Evolutionary conservation across 2,329 filamentous ascomycete species (phyloP).

Genomic region (Cladosporium colombiae): DNA sequence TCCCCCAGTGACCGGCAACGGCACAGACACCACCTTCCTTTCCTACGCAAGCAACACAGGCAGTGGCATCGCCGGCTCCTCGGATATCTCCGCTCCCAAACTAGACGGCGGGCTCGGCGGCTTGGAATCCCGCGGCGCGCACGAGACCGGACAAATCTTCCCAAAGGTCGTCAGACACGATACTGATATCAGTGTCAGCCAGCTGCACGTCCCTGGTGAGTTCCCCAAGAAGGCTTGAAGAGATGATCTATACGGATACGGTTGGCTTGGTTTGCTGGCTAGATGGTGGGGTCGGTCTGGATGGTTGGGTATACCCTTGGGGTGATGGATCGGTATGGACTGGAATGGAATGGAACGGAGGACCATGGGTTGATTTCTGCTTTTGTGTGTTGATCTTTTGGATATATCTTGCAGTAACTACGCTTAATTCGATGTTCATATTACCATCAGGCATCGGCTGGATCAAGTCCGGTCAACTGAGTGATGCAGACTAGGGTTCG

Average conservation of each 20-base stretch:
- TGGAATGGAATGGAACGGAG: neutral
- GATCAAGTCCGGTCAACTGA: too few species aligned
- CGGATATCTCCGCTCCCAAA: neutral
- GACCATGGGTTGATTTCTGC: neutral
- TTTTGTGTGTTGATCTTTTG: neutral
- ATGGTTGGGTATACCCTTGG: constrained; percentile 2
- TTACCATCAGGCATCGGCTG: too few species aligned
- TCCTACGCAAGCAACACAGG: neutral
- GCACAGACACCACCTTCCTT: neutral
- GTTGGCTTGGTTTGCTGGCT: neutral
- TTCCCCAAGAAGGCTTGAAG: constrained; percentile 38
- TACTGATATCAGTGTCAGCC: constrained; percentile 57
- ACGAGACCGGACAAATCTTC: constrained; percentile 46
- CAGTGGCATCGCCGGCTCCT: constrained; percentile 1
- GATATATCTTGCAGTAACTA: neutral
- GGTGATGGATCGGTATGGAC: neutral
- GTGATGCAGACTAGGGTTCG: too few species aligned
- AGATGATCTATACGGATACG: neutral
- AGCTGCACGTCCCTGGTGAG: constrained; percentile 69
- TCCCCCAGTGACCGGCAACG: neutral
- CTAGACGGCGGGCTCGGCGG: constrained; percentile 29
- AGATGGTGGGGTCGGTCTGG: neutral
- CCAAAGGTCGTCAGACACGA: constrained; percentile 51
- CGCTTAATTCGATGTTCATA: neutral
- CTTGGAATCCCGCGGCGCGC: constrained; percentile 37